phyloP scores from a whole-genome alignment of 2,329 filamentous ascomycete genomes.

The Polychaeton citri region DNA sequence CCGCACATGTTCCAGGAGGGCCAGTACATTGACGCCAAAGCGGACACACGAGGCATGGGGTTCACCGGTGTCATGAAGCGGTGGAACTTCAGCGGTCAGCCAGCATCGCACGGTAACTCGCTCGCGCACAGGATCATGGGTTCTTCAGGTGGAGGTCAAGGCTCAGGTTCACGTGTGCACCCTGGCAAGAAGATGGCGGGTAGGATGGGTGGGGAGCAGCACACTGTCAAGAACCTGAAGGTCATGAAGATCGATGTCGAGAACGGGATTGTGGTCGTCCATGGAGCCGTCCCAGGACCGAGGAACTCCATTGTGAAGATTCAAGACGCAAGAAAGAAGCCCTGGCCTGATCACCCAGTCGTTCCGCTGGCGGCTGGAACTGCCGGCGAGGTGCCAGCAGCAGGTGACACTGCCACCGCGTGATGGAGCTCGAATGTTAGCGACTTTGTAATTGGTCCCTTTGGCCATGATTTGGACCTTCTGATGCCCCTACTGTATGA shows the following conservation, averaged over 20 bases:
- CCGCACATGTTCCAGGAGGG: conserved; percentile 89
- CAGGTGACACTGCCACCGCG: too few relatives aligned
- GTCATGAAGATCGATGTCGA: conserved; percentile 78
- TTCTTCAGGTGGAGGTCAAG: conserved; percentile 78
- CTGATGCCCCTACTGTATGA: too few relatives aligned
- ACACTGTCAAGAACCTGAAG: conserved; percentile 83
- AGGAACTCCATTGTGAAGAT: conserved; percentile 76
- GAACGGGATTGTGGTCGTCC: conserved; percentile 77
- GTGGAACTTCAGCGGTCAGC: conserved; percentile 79
- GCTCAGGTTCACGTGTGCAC: conserved; percentile 78
- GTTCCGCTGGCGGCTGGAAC: neutral
- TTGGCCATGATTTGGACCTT: too few relatives aligned
- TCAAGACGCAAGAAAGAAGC: conserved; percentile 84
- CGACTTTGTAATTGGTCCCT: too few relatives aligned
- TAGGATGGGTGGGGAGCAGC: conserved; percentile 79
- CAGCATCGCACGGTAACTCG: conserved; percentile 87
- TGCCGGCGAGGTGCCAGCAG: neutral
- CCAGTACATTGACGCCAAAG: conserved; percentile 77
- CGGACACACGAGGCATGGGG: conserved; percentile 72
- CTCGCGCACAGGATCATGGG: conserved; percentile 87
- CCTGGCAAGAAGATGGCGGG: conserved; percentile 98
- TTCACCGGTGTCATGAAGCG: conserved; percentile 98
- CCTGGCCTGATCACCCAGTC: conserved; percentile 40
- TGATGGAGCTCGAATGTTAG: too few relatives aligned
- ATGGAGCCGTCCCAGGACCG: conserved; percentile 75